Conservation (phyloP, 2,329 filamentous ascomycete species). For the Aspergillus thermomutatus region DNA sequence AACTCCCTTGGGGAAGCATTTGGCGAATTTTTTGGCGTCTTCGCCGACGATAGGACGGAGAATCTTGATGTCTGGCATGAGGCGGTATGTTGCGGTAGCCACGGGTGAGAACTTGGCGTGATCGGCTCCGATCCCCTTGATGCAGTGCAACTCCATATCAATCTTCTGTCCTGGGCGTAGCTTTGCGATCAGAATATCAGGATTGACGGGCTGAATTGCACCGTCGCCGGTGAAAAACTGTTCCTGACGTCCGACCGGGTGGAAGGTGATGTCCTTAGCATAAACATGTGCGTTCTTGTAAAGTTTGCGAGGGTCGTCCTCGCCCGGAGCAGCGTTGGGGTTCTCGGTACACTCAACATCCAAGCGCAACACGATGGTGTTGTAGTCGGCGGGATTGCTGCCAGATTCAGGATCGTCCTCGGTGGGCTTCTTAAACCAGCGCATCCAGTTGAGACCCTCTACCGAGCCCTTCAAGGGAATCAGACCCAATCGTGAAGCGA, state of each 20-base stretch:
- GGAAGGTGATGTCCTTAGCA: constrained; percentile 72
- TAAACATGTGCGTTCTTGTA: constrained; percentile 86
- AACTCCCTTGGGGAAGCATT: constrained; percentile 86
- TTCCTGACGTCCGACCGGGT: constrained; percentile 69
- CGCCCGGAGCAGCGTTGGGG: constrained; percentile 64
- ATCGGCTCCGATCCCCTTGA: constrained; percentile 90
- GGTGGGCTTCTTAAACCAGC: constrained; percentile 73
- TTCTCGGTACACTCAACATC: constrained; percentile 79
- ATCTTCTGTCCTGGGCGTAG: constrained; percentile 87
- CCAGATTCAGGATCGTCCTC: constrained; percentile 57
- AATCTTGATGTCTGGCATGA: constrained; percentile 86
- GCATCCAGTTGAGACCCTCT: constrained; percentile 75
- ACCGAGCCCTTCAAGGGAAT: constrained; percentile 81
- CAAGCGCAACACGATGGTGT: constrained; percentile 78
- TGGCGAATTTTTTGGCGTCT: constrained; percentile 84
- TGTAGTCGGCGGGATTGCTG: constrained; percentile 66
- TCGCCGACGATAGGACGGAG: constrained; percentile 75
- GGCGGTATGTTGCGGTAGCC: constrained; percentile 86
- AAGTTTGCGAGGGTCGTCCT: constrained; percentile 77
- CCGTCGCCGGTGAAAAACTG: constrained; percentile 64
- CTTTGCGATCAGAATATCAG: constrained; percentile 92
- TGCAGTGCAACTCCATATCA: constrained; percentile 82
- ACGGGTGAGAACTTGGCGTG: constrained; percentile 98
- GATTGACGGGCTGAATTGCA: constrained; percentile 74
- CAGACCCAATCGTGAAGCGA: constrained; percentile 83